Base-by-base conservation (phyloP, 352 stramenopile species). In the Phytophthora tentaculata region DNA sequence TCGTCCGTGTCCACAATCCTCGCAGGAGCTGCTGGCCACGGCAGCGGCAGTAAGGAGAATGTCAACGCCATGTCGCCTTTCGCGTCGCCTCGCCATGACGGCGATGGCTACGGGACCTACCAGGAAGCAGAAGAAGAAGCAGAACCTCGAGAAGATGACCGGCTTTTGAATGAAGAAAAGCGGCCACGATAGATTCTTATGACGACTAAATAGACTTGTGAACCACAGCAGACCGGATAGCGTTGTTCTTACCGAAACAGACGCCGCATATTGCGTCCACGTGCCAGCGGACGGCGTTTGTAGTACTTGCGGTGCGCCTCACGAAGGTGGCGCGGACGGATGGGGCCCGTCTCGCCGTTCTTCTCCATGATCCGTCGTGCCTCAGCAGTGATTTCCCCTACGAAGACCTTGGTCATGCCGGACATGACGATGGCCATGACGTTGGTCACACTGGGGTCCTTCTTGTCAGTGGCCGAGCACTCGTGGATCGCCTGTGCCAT, bases 391-490 rank as follows among this genome's bases (percentile, higher is more conserved):
- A 96, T 77, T 52, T 91, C 83, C 19, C 88, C 84, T 0, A 93
- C 83, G 41, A 96, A 94, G 16, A 90, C 83, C 57, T 96, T 96
- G 26, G 84, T 87, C 80, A 96, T 92, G n/a, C 88, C 88, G 8
- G 83, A 86, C 86, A 96, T 94, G 66, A 94, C 84, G 50, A 96
- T 96, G 19, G 83, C 74, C 88, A 96, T 96, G 55, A 96, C 84
- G 59, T 94, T 89, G 53, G 84, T 93, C 39, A 94, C 86, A 24
- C 64, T 80, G 24, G 86, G 81, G 32, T 65, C 65, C 28, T 61
- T 84, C 61, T 78, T 86, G 63, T 94, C 86, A 2, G 68, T 64
- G 17, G 74, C 62, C 4, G 78, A 80, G 61, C 77, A 89, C 64
- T 90, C 82, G 39, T 90, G 83, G 52, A 94, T 91, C 32, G 86